phyloP scores from a whole-genome alignment of 2,329 filamentous ascomycete genomes.

The Colletotrichum abscissum region DNA sequence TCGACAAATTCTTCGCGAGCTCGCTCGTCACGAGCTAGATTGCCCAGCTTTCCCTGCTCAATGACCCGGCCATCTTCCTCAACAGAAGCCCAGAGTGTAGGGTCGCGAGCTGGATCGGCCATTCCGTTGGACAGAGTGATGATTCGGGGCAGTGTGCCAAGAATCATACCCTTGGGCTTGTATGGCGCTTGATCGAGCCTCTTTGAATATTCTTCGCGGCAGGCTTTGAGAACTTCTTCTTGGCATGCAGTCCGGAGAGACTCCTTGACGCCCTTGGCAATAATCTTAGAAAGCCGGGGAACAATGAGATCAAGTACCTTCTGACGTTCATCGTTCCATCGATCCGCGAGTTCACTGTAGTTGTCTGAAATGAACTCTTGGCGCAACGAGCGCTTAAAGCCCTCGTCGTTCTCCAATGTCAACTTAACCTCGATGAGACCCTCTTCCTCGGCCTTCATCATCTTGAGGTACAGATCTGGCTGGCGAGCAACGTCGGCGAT shows the following conservation, averaged over 20 bases:
- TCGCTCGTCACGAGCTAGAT: constrained; percentile 77
- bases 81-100: constrained; percentile 90
- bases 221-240: constrained; percentile 87
- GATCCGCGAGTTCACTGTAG: constrained; percentile 92
- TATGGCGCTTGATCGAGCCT: constrained; percentile 96
- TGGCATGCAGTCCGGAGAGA: constrained; percentile 94
- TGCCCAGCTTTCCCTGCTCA: constrained; percentile 88
- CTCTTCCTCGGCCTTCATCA: constrained; percentile 97
- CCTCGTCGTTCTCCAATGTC: constrained; percentile 78
- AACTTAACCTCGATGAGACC: constrained; percentile 89
- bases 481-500: constrained; percentile 83
- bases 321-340: constrained; percentile 90
- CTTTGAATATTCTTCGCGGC: constrained; percentile 88
- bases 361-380: constrained; percentile 93
- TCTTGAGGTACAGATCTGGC: constrained; percentile 92
- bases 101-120: constrained; percentile 78
- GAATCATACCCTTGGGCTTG: constrained; percentile 91
- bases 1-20: constrained; percentile 80
- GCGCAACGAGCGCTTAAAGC: constrained; percentile 82
- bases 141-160: constrained; percentile 89
- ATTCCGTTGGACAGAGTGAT: constrained; percentile 88
- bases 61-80: constrained; percentile 91
- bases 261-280: constrained; percentile 94
- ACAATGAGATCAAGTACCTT: constrained; percentile 87
- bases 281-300: constrained; percentile 82